A percentile compares a stretch with the other conserved stretches of the same genome.
Conservation (phyloP, 192 early-diverging fungal genomes). For the Dissophora ornata region DNA sequence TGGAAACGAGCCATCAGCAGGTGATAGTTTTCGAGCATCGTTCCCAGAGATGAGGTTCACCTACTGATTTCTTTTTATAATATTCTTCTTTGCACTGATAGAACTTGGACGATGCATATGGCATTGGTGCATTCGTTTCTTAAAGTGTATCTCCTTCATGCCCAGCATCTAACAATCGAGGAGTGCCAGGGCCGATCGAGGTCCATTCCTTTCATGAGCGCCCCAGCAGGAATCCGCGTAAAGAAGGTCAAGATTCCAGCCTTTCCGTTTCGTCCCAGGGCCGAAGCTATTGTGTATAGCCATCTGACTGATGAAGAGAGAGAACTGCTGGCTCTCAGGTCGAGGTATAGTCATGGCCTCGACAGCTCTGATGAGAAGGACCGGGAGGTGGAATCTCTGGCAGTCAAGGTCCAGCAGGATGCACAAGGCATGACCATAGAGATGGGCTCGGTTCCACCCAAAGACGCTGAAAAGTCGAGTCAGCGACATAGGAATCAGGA, state of each 20-base stretch:
- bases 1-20: too few relatives aligned
- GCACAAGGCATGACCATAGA: not conserved
- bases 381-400: not conserved
- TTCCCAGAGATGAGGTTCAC: not conserved
- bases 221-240: slow-evolving; percentile 19
- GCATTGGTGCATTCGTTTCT: slow-evolving; percentile 31
- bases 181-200: slow-evolving; percentile 34
- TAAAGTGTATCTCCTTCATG: slow-evolving; percentile 15
- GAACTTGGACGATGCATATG: slow-evolving; percentile 17
- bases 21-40: too few relatives aligned
- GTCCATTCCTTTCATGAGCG: slow-evolving; percentile 46
- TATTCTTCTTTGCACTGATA: not conserved
- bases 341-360: too few relatives aligned
- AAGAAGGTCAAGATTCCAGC: slow-evolving; percentile 34
- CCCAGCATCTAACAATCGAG: slow-evolving; percentile 27
- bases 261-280: slow-evolving; percentile 21
- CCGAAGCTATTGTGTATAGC: slow-evolving; percentile 27
- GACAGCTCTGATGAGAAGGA: not conserved
- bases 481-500: not conserved
- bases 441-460: too few relatives aligned
- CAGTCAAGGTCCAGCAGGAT: slow-evolving; percentile 5
- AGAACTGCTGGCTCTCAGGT: not conserved
- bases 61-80: too few relatives aligned
- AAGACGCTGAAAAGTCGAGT: not conserved
- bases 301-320: slow-evolving; percentile 29